A percentile compares a stretch with the other conserved stretches of the same genome.
Evolutionary conservation across 306 rosid genomes (phyloP).

Genomic region (Malus fusca): DNA sequence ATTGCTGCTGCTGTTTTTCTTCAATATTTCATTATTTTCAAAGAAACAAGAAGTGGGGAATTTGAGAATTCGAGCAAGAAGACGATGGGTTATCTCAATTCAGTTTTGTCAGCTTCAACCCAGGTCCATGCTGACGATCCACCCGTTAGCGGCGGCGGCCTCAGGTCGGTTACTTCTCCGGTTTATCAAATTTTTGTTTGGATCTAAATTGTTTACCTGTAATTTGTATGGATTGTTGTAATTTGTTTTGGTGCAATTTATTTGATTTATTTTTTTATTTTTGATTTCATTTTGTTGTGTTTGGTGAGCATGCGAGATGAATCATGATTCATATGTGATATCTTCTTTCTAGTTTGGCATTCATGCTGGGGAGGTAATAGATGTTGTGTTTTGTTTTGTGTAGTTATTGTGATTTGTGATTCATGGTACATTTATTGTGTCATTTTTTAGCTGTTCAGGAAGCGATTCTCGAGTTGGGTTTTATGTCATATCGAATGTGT

Average conservation of each 20-base stretch:
- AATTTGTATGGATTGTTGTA: not conserved
- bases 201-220: conserved; percentile 14
- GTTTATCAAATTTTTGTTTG: conserved; percentile 1
- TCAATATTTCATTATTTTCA: conserved; percentile 26
- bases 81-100: conserved; percentile 83
- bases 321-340: not conserved
- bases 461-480: not conserved
- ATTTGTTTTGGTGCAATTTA: not conserved
- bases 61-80: conserved; percentile 40
- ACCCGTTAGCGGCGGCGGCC: conserved; percentile 84
- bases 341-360: not conserved
- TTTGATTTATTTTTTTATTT: not conserved
- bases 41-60: conserved; percentile 26
- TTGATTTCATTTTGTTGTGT: not conserved
- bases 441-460: not conserved
- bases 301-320: not conserved
- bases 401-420: not conserved
- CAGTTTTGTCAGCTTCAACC: conserved; percentile 60
- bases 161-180: conserved; percentile 40
- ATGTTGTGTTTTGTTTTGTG: not conserved
- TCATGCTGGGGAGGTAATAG: not conserved
- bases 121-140: conserved; percentile 67
- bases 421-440: not conserved
- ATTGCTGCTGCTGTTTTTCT: conserved; percentile 20
- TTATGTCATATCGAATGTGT: not conserved